Base-by-base conservation (phyloP, 2,329 filamentous ascomycete species). In the Didymella keratinophila region DNA sequence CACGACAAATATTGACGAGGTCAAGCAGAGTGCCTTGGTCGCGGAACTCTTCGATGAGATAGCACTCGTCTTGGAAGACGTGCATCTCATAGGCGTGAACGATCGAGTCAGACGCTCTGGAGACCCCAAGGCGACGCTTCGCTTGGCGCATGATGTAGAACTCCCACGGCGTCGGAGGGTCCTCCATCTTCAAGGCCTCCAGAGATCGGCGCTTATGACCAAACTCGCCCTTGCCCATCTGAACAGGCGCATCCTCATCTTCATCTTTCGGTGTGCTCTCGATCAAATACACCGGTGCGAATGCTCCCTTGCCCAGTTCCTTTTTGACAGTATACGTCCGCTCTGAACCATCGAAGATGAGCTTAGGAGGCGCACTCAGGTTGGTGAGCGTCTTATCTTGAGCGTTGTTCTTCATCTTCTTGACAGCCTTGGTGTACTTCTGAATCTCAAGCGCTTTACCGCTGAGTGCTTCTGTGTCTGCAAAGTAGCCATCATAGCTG, bases 171-270 rank as follows among this genome's bases (percentile, higher is more conserved):
- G 88, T 90, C 0, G 94, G 91, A 0, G 93, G 92, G 30, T 90
- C 86, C 78, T 99, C 95, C 87, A 97, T 93, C 78, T 99, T 99
- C 67, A 99, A 83, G 1, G 95, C 95, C 76, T 97, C 93, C 4
- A 95, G 83, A 1, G 81, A 63, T 42, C 81, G 80, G 41, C 90
- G 87, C 32, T 79, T 80, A 10, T 82, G 71, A n/a, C 85, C 81
- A 70, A 89, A 86, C 12, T 82, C 78, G 28, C 87, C 84, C 69
- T 86, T 87, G 55, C 88, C 86, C 84, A 90, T 86, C 55, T 81
- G 80, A 4, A 78, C 80, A n/a, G 73, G 73, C 36, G 78, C 71
- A 16, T 78, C 76, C 10, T 80, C 74, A 27, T 79, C 77, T 10
- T 81, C 66, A 30, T 81, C 81, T 3, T 83, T 81, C 0, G 79